These are phyloP conservation scores for Aureobasidium melanogenum DNA, from an alignment of 2,329 filamentous ascomycete genomes.

Conservation along the genomic window DNA sequence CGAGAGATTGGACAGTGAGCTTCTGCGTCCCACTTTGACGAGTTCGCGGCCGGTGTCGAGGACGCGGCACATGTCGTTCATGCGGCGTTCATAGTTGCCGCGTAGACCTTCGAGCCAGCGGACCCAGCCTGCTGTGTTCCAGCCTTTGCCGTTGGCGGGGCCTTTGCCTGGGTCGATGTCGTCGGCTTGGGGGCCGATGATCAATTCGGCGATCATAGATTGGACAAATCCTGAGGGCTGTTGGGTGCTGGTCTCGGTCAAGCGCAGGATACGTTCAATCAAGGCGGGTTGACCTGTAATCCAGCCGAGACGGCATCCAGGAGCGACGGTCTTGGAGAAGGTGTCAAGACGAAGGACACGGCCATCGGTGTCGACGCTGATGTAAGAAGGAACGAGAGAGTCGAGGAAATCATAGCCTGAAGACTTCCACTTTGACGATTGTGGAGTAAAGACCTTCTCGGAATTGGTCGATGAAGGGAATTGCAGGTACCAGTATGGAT, in stretches of 20 bases:
- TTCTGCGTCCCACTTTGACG: constrained; percentile 51
- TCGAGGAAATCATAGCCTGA: constrained; percentile 72
- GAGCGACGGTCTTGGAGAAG: constrained; percentile 87
- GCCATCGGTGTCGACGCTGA: constrained; percentile 74
- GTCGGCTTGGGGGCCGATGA: constrained; percentile 58
- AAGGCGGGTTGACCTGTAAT: constrained; percentile 75
- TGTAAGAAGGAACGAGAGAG: constrained; percentile 71
- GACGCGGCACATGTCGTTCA: constrained; percentile 66
- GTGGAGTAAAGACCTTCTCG: constrained; percentile 16
- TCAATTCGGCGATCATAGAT: constrained; percentile 64
- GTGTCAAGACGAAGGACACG: constrained; percentile 85
- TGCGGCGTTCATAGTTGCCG: constrained; percentile 74
- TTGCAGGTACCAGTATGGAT: constrained; percentile 93
- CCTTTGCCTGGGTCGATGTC: constrained; percentile 31
- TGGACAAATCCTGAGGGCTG: constrained; percentile 88
- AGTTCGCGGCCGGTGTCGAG: constrained; percentile 61
- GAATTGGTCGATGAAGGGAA: constrained; percentile 59
- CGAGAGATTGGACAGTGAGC: constrained; percentile 27
- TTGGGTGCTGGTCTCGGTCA: constrained; percentile 70
- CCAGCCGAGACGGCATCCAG: constrained; percentile 84
- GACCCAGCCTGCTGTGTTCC: constrained; percentile 80
- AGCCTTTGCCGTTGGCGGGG: constrained; percentile 47
- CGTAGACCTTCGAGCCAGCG: constrained; percentile 82
- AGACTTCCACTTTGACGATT: constrained; percentile 36
- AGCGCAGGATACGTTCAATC: constrained; percentile 62